A percentile compares a stretch with the other conserved stretches of the same genome.
Conservation (phyloP, 208 protist genomes). For the Leishmania braziliensis region DNA sequence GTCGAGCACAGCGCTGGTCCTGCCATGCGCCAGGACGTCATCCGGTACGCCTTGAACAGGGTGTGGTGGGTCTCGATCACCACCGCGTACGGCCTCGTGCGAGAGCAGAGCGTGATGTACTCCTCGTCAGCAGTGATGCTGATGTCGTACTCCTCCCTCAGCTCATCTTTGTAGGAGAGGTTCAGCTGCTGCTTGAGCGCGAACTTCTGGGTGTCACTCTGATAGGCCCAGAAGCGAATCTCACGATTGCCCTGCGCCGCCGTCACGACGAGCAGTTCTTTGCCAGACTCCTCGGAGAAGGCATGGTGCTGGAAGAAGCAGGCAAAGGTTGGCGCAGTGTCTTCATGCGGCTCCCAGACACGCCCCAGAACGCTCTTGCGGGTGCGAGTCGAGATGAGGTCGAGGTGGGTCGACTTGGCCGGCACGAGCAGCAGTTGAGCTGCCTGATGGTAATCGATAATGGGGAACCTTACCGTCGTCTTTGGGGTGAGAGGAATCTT, state of each 20-base stretch:
- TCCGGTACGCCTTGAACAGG: constrained; percentile 73
- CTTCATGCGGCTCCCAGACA: constrained; percentile 85
- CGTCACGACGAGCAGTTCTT: constrained; percentile 73
- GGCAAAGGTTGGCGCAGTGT: constrained; percentile 73
- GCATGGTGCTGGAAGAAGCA: constrained; percentile 71
- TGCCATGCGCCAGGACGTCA: constrained; percentile 83
- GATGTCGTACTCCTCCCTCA: constrained; percentile 60
- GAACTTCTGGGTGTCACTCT: constrained; percentile 67
- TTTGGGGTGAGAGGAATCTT: constrained; percentile 52
- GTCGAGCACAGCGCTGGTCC: constrained; percentile 64
- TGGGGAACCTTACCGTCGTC: constrained; percentile 62
- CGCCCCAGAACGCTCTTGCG: constrained; percentile 68
- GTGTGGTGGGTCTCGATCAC: constrained; percentile 80
- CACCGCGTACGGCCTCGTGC: constrained; percentile 56
- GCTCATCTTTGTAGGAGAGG: constrained; percentile 45
- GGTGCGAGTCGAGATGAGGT: constrained; percentile 69
- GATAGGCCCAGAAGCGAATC: constrained; percentile 85
- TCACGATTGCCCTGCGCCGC: constrained; percentile 79
- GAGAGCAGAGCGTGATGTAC: constrained; percentile 87
- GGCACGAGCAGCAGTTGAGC: constrained; percentile 70
- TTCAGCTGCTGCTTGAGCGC: constrained; percentile 83
- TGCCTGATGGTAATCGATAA: constrained; percentile 68
- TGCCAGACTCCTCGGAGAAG: constrained; percentile 57
- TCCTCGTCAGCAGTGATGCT: constrained; percentile 81
- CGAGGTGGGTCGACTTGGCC: constrained; percentile 71